Conservation (phyloP, 2,329 filamentous ascomycete genomes). For the Sordariomycetes sp. region DNA sequence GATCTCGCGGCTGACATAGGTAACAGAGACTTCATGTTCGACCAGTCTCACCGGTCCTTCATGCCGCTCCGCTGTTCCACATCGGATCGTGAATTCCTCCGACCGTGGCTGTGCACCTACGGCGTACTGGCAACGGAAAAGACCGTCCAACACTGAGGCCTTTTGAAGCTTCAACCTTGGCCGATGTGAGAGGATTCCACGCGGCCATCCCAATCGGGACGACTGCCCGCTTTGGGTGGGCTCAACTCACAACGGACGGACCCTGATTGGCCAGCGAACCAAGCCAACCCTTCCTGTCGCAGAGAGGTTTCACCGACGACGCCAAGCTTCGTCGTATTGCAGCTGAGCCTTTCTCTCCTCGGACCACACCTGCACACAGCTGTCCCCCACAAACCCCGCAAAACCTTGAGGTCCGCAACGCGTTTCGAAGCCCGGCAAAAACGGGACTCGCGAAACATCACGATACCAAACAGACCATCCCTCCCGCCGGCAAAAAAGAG, state of each 20-base stretch:
- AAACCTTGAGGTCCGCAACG: neutral
- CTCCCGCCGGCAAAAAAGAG: neutral
- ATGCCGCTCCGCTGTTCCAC: too few relatives aligned
- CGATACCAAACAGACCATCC: neutral
- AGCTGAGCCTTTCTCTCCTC: neutral
- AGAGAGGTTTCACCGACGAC: neutral
- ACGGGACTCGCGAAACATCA: neutral
- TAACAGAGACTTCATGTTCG: too few relatives aligned
- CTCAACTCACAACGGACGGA: neutral
- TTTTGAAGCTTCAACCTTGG: too few relatives aligned
- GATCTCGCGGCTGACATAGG: too few relatives aligned
- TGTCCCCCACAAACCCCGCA: neutral
- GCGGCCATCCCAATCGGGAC: neutral
- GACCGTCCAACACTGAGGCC: too few relatives aligned
- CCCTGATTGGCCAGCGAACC: too few relatives aligned
- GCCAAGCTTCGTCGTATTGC: too few relatives aligned
- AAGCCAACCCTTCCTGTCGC: neutral
- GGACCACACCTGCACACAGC: neutral
- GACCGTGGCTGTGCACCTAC: too few relatives aligned
- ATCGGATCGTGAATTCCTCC: too few relatives aligned
- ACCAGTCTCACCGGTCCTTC: too few relatives aligned
- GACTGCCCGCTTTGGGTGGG: neutral
- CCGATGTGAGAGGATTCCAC: too few relatives aligned
- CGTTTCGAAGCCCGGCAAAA: neutral
- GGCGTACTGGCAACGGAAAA: too few relatives aligned